Evolutionary conservation across 768 basidiomycete species (phyloP), one percentile per base, ranked within the genome.

Genomic region (Boletus vinaceobasis): DNA sequence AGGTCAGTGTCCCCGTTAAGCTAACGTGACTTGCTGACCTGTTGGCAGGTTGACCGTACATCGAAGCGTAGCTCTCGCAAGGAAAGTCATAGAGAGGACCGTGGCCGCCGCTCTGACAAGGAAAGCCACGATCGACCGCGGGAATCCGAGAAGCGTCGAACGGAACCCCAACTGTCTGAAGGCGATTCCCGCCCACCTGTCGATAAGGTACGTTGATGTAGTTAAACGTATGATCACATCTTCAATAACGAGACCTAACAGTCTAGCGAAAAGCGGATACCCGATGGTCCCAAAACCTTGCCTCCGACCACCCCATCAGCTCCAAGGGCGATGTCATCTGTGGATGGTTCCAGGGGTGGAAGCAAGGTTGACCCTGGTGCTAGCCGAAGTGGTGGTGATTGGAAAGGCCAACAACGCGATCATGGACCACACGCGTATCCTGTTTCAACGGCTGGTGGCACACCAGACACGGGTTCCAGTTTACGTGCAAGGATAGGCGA

Each of bases 21-120:
- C 47, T 38, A 38, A 45, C 47, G 44, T 52, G 33, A 36, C 44
- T 23, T 37, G 49, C 59, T 55, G 62, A 67, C 51, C 17, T 26
- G 46, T 39, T 54, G 47, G 38, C 66, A 90, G 88, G 72, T 82
- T 56, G 90, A 92, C 48, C 82, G 90, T 60, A 78, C 79, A 33
- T 80, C 85, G n/a, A 92, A 92, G 69, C 85, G 90, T n/a, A 81
- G 82, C 55, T 86, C 89, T 53, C 84, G 90, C 46, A 88, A 88
- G 65, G 88, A 90, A 3, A 71, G 81, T 31, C 87, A 89, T 63
- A 83, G 88, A 46, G 90, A 91, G 52, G 89, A 91, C 37, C 79
- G 88, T 35, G 74, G 73, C 58, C 83, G 88, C 27, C 82, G 88
- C 49, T 73, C 76, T 13, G 89, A 90, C 42, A 88, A 88, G 66